Evolutionary conservation across 345 rosid species (phyloP).

Genomic region (Populus pruinosa): DNA sequence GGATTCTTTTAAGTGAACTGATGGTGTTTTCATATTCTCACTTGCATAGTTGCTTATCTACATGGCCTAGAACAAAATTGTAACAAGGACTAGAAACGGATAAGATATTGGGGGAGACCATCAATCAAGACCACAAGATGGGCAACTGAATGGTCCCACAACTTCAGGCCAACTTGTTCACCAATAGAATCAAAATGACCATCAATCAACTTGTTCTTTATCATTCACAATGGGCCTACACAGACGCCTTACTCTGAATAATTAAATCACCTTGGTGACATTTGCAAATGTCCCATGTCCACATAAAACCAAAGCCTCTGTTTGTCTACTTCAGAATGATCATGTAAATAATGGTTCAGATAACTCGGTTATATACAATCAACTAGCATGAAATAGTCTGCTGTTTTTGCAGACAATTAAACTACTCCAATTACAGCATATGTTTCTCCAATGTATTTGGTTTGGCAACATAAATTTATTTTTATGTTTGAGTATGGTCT

Average conservation of each 20-base stretch:
- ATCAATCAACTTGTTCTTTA: background rate
- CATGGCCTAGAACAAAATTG: background rate
- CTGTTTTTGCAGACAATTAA: background rate
- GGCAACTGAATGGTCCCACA: background rate
- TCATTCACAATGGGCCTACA: background rate
- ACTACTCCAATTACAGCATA: no score
- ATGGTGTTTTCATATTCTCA: background rate
- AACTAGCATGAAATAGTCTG: background rate
- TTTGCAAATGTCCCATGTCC: background rate
- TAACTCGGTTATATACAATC: background rate
- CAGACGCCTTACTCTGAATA: constrained; percentile 1
- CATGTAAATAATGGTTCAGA: background rate
- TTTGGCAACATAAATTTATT: background rate
- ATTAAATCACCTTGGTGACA: constrained; percentile 3
- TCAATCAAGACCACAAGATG: constrained; percentile 5
- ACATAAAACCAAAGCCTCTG: background rate
- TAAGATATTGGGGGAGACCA: background rate
- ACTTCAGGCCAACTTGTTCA: background rate
- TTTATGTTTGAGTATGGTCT: background rate
- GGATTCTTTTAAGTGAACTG: background rate
- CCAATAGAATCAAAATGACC: background rate
- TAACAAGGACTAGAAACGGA: background rate
- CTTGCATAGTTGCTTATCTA: background rate
- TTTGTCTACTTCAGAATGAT: background rate
- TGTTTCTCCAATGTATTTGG: background rate